Conservation (phyloP, 2,329 filamentous ascomycete genomes). For the Torrubiella hemipterigena region DNA sequence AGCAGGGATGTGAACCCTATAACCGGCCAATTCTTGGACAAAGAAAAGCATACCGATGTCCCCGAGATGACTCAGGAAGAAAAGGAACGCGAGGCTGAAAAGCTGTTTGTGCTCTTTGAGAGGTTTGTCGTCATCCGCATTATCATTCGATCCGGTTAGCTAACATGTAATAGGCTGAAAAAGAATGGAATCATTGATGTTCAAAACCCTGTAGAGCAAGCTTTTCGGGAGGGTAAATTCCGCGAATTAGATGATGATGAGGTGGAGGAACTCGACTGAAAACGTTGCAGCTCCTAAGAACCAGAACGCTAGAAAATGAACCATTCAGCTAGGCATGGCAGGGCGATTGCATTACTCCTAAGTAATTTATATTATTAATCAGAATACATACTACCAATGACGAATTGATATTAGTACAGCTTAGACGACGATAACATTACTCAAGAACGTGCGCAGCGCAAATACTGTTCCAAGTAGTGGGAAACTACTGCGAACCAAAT, state of each 20-base stretch:
- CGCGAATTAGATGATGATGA: conserved; percentile 52
- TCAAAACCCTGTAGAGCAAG: conserved; percentile 65
- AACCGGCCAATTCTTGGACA: conserved; percentile 70
- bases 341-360: no score
- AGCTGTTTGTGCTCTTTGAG: conserved; percentile 83
- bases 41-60: conserved; percentile 44
- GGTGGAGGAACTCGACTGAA: conserved; percentile 27
- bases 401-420: not conserved
- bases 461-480: conserved; percentile 16
- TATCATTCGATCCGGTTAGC: not conserved
- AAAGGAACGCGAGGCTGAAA: conserved; percentile 84
- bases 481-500: conserved; percentile 17
- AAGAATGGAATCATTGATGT: conserved; percentile 66
- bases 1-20: conserved; percentile 60
- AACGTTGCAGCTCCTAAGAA: no score
- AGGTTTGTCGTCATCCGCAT: conserved; percentile 33
- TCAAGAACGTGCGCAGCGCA: conserved; percentile 11
- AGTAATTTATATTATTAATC: not conserved
- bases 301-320: no score
- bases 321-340: no score
- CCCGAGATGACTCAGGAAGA: conserved; percentile 82
- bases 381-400: no score
- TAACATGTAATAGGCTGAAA: conserved; percentile 36
- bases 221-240: conserved; percentile 56
- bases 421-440: not conserved